Base-by-base conservation (phyloP, 2,329 filamentous ascomycete genomes). In the Zymoseptoria passerinii region DNA sequence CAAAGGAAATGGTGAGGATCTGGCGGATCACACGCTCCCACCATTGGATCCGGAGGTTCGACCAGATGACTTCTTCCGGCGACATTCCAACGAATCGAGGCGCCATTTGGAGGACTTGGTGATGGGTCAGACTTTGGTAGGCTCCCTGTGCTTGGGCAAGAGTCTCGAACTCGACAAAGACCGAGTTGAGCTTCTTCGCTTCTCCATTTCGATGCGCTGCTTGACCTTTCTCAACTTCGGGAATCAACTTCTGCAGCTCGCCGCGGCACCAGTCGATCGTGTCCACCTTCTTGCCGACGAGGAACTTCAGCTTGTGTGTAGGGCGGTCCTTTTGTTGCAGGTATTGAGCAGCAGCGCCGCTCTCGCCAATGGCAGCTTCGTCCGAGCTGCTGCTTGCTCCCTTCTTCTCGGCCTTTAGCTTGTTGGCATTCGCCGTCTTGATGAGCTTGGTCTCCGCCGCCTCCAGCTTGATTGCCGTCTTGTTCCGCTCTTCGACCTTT, bases 241-340 rank as follows among this genome's bases (percentile, higher is more conserved):
- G 86, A 55, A 87, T 86, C 50, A 95, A 82, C 53, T 85, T 84
- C 63, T 87, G 83, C 55, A 96, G 83, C 72, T 95, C 88, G 1
- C 80, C 78, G 54, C 94, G 88, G 63, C 85, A 88, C 88, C 89
- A 96, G 62, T 92, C 85, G 72, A 99, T 96, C 0, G 91, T 94
- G 75, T 99, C 94, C 16, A 96, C 92, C 73, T 95, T 94, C 70
- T 90, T 86, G 65, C 91, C 89, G 64, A 92, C 82, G 52, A 89
- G 79, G 51, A 87, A 78, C 71, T 87, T 89, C 57, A 86, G 76
- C 35, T 83, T 83, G 70, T 96, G 91, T 1, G 87, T 85, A 1
- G 91, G 91, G 50, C 91, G 83, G 66, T 90, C 81, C 73, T 89
- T 87, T 8, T 79, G 76, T 16, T 84, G 80, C 48, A 96, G 77